A percentile compares a stretch with the other conserved stretches of the same genome.
Evolutionary conservation across 345 rosid species (phyloP).

Genomic region (Eutrema heterophyllum): DNA sequence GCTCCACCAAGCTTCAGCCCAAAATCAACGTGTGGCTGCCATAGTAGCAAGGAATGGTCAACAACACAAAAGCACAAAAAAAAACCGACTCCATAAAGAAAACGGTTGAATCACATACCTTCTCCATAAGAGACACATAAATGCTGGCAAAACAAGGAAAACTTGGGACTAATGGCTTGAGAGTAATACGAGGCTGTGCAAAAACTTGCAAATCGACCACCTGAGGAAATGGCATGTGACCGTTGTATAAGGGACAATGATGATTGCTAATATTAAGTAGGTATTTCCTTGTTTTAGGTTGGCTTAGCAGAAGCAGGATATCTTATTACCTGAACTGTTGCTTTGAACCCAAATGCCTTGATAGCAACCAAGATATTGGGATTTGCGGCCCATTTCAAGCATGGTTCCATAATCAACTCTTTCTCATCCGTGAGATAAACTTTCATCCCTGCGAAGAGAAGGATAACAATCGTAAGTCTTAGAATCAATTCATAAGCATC

Average conservation of each 20-base stretch:
- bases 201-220: constrained; percentile 91
- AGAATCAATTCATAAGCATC: not conserved
- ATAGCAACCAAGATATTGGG: constrained; percentile 70
- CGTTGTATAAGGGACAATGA: not conserved
- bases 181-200: constrained; percentile 83
- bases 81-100: not conserved
- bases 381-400: constrained; percentile 90
- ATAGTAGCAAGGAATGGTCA: constrained; percentile 22
- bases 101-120: constrained; percentile 43
- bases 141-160: constrained; percentile 96
- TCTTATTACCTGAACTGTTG: constrained; percentile 75
- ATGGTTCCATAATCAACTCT: constrained; percentile 94
- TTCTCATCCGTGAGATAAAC: constrained; percentile 92
- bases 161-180: constrained; percentile 90
- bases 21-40: constrained; percentile 95
- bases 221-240: constrained; percentile 31
- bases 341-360: constrained; percentile 89
- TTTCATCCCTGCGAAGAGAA: constrained; percentile 72
- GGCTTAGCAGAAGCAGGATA: not conserved
- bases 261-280: not conserved
- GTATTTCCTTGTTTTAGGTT: not conserved
- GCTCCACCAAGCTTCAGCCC: constrained; percentile 90
- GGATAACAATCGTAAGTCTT: not conserved
- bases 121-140: constrained; percentile 86
- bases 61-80: not conserved